Percentiles rank a stretch among this genome's conserved stretches.
Evolutionary conservation across 2,329 filamentous ascomycete species (phyloP).

Genomic region (Colletotrichum cuscutae): DNA sequence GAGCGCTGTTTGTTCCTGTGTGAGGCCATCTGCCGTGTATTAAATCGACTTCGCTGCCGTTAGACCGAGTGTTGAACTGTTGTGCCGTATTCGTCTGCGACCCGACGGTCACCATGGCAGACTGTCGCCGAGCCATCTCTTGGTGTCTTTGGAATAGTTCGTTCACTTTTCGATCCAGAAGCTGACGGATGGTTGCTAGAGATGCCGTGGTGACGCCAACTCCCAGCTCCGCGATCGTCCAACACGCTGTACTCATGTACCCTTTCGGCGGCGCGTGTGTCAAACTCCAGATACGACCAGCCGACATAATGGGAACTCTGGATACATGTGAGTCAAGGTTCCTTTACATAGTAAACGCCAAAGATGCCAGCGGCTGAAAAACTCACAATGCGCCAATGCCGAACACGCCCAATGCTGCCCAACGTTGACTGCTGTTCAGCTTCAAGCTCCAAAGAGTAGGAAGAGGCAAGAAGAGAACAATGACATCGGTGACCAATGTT

Average conservation of each 20-base stretch:
- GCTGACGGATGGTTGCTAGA: neutral
- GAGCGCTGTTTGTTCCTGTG: too few species aligned
- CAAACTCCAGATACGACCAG: slow-evolving; percentile 6
- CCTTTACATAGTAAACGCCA: too few species aligned
- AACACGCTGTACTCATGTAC: slow-evolving; percentile 18
- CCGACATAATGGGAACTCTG: slow-evolving; percentile 14
- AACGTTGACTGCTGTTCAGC: too few species aligned
- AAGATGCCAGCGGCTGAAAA: too few species aligned
- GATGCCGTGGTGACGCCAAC: slow-evolving; percentile 7
- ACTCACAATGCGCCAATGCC: too few species aligned
- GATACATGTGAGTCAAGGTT: too few species aligned
- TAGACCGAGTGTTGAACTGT: neutral
- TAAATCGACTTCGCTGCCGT: too few species aligned
- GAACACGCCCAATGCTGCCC: too few species aligned
- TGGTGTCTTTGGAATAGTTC: neutral
- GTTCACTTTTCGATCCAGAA: slow-evolving; percentile 9
- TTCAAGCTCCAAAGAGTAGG: too few species aligned
- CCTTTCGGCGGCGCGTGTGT: slow-evolving; percentile 2
- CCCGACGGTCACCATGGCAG: neutral
- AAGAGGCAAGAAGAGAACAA: too few species aligned
- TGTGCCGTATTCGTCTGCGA: neutral
- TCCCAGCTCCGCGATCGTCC: slow-evolving; percentile 13
- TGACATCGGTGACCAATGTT: too few species aligned
- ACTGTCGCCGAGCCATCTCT: neutral
- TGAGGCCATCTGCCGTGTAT: too few species aligned